Evolutionary conservation across 129 eudicot species (phyloP).

Genomic region (Scalesia atractyloides): DNA sequence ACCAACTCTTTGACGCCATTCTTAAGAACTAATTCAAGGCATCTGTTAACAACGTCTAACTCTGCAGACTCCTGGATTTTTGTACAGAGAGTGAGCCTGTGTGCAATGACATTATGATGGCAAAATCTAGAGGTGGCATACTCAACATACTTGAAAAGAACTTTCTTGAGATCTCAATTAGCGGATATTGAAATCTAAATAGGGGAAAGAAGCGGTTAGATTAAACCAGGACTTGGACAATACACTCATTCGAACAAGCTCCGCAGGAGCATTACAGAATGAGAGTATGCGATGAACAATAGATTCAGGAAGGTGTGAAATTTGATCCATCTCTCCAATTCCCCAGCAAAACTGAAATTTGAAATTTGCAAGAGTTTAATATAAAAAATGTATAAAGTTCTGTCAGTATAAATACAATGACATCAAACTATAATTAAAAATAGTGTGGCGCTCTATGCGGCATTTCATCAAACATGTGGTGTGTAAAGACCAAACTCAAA

Average conservation of each 20-base stretch:
- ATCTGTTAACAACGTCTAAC: background rate
- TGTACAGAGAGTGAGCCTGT: background rate
- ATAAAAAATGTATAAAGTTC: no score
- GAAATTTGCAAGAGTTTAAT: no score
- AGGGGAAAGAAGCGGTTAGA: slow-evolving; percentile 2
- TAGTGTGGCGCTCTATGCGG: no score
- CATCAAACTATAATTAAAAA: no score
- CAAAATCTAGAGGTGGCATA: background rate
- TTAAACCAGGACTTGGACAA: background rate
- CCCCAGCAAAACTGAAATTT: no score
- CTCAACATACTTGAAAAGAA: slow-evolving; percentile 4
- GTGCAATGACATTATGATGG: background rate
- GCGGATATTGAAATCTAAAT: background rate
- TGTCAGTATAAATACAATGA: no score
- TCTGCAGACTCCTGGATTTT: background rate
- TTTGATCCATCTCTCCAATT: background rate
- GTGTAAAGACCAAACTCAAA: no score
- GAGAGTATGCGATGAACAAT: slow-evolving; percentile 3
- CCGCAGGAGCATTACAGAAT: background rate
- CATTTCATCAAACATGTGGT: no score
- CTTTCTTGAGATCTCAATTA: background rate
- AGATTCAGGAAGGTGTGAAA: background rate
- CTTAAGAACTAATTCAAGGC: background rate
- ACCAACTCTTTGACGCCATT: background rate
- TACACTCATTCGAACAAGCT: slow-evolving; percentile 8